Evolutionary conservation across 768 basidiomycete species (phyloP).

Genomic region (Termitomyces sp.): DNA sequence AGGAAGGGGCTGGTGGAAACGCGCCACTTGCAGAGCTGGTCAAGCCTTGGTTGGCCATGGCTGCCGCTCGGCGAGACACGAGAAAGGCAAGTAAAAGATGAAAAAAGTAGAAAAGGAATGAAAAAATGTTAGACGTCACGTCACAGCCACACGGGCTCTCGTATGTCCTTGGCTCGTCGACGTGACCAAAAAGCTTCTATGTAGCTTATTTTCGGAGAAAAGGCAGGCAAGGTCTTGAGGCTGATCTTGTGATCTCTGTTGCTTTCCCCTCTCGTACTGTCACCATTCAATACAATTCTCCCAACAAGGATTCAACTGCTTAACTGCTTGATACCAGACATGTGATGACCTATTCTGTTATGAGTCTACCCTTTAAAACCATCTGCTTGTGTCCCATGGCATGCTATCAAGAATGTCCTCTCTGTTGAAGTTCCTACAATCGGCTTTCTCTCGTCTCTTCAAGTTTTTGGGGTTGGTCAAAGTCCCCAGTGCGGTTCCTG

Average conservation of each 20-base stretch:
- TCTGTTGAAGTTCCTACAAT: not conserved
- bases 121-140: not conserved
- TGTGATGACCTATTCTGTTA: not conserved
- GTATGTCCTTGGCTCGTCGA: no score
- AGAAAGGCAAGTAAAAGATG: not conserved
- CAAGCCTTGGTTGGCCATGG: not conserved
- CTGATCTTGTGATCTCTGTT: conserved; percentile 1
- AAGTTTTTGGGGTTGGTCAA: not conserved
- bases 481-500: not conserved
- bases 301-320: conserved; percentile 1
- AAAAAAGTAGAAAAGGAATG: not conserved
- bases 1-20: conserved; percentile 28
- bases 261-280: not conserved
- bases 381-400: not conserved
- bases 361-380: not conserved
- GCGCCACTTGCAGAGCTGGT: not conserved
- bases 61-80: not conserved
- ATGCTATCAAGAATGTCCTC: conserved; percentile 1
- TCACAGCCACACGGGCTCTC: not conserved
- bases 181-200: not conserved
- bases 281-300: not conserved
- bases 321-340: not conserved
- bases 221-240: not conserved
- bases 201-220: not conserved
- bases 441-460: not conserved